phyloP scores from a whole-genome alignment of 352 stramenopile species.

The Phytophthora chlamydospora region DNA sequence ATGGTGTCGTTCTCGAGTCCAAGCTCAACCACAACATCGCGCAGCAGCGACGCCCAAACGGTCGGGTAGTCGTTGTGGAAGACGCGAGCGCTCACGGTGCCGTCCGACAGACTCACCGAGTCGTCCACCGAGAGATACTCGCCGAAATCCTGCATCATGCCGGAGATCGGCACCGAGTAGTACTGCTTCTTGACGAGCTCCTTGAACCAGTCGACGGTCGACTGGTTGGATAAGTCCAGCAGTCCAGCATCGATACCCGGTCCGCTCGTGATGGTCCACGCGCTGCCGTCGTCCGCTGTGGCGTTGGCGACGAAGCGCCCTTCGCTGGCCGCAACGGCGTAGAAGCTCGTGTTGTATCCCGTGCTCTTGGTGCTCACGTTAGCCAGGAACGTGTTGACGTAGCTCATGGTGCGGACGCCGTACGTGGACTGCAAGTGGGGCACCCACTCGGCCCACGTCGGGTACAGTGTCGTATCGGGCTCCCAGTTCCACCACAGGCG shows the following conservation, averaged over 20 bases:
- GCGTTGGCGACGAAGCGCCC: conserved; percentile 33
- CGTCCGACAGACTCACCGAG: conserved; percentile 27
- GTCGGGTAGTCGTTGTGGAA: conserved; percentile 41
- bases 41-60: conserved; percentile 28
- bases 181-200: conserved; percentile 33
- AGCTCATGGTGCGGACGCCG: conserved; percentile 33
- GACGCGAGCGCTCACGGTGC: conserved; percentile 22
- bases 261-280: conserved; percentile 34
- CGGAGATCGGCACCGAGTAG: conserved; percentile 36
- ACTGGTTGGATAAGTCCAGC: conserved; percentile 34
- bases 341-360: conserved; percentile 38
- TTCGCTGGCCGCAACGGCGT: conserved; percentile 27
- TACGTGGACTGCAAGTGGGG: conserved; percentile 25
- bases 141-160: conserved; percentile 39
- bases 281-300: conserved; percentile 22
- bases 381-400: conserved; percentile 35
- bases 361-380: conserved; percentile 36
- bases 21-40: conserved; percentile 26
- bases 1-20: conserved; percentile 35
- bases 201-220: conserved; percentile 37
- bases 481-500: conserved; percentile 40
- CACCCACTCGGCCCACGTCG: conserved; percentile 32
- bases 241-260: conserved; percentile 30
- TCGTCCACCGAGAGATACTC: conserved; percentile 32
- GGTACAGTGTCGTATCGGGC: conserved; percentile 33